phyloP scores from a whole-genome alignment of 2,329 filamentous ascomycete species.

The Arthrobotrys sphaeroides region DNA sequence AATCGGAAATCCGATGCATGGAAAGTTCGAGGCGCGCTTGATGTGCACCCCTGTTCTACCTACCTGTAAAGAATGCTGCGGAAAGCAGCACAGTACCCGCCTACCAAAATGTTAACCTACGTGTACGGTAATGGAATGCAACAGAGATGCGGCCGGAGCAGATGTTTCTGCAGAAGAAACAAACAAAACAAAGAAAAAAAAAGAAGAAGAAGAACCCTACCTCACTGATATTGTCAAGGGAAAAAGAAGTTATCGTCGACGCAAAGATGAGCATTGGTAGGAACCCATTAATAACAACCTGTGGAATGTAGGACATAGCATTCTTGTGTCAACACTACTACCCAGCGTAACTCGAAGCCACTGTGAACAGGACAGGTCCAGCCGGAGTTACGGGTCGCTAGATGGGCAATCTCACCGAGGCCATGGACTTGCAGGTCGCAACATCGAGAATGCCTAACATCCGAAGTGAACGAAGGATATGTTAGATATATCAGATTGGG shows the following conservation, averaged over 20 bases:
- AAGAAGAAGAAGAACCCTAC: constrained; percentile 19
- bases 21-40: constrained; percentile 48
- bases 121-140: constrained; percentile 43
- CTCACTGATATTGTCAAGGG: constrained; percentile 50
- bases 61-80: constrained; percentile 53
- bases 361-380: not conserved
- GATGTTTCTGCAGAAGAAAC: not conserved
- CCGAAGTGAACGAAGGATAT: constrained; percentile 32
- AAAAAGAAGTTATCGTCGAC: constrained; percentile 53
- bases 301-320: constrained; percentile 46
- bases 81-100: constrained; percentile 50
- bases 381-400: constrained; percentile 31
- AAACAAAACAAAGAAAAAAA: no score
- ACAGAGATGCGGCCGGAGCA: constrained; percentile 31
- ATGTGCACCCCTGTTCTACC: constrained; percentile 29
- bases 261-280: constrained; percentile 53
- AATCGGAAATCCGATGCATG: not conserved
- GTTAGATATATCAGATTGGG: constrained; percentile 26
- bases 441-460: constrained; percentile 56
- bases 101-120: constrained; percentile 25
- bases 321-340: constrained; percentile 39
- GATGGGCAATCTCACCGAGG: constrained; percentile 55
- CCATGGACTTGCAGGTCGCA: constrained; percentile 57
- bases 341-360: not conserved
- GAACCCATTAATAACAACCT: constrained; percentile 53